Evolutionary conservation across 73 alveolate species (phyloP).

Genomic region (Paramecium sonneborni): DNA sequence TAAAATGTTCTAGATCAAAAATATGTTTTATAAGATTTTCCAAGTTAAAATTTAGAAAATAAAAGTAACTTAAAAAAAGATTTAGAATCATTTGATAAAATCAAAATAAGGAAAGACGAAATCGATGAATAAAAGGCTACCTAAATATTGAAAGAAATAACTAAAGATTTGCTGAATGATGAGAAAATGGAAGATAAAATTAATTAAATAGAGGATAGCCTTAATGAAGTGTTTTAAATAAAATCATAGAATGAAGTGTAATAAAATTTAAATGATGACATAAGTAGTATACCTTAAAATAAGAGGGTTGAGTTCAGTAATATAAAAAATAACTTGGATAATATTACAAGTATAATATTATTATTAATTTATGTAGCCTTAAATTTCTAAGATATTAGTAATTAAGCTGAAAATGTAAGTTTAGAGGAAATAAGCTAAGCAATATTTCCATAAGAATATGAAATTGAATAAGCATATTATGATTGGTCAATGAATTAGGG

Average conservation of each 20-base stretch:
- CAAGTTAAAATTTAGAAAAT: background rate
- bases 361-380: background rate
- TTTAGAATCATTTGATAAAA: background rate
- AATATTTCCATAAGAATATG: conserved; percentile 33
- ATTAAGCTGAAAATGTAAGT: background rate
- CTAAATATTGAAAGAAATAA: background rate
- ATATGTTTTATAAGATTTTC: background rate
- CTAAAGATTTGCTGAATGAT: background rate
- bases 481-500: conserved; percentile 49
- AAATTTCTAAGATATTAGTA: background rate
- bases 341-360: background rate
- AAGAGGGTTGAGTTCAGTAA: background rate
- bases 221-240: background rate
- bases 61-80: background rate
- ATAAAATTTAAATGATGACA: background rate
- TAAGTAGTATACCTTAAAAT: background rate
- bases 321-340: background rate
- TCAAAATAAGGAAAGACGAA: background rate
- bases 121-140: background rate
- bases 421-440: background rate
- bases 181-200: background rate
- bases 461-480: conserved; percentile 4
- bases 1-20: background rate
- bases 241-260: background rate
- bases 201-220: background rate